Evolutionary conservation across 2,329 filamentous ascomycete genomes (phyloP), one percentile per base, ranked within the genome.

Genomic region (Colletotrichum tofieldiae): DNA sequence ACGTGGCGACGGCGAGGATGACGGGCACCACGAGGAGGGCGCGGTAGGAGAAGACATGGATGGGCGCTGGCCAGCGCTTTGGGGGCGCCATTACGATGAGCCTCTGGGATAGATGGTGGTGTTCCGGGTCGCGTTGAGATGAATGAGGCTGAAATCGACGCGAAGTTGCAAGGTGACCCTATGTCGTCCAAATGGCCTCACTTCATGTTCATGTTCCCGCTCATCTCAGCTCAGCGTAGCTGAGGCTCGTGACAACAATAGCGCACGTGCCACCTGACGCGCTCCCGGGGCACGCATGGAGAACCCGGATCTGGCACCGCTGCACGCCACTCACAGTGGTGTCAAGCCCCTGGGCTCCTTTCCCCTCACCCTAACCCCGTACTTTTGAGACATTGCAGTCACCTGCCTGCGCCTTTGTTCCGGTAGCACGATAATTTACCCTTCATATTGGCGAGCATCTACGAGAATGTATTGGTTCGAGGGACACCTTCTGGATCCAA

Each of bases 11-110:
- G 75, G 86, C 82, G 64, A 89, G 82, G 39, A 88, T 77, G 2
- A 85, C 77, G 54, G 89, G 83, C n/a, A 86, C 79, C 45, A 90
- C 82, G 72, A 89, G 79, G 11, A 88, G 79, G 78, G 87, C 87
- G 51, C 85, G 86, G 60, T 89, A 85, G 58, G 85, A 81, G 76
- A 90, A 86, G 76, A 84, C 82, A 43, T 88, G 86, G 66, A 90
- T 85, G 20, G 88, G 88, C 14, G 83, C 82, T 61, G 78, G 80
- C 74, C 79, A 78, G 54, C 77, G 76, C 52, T 65, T 55, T 1
- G 66, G 35, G 35, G 71, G 45, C 29, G 55, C 51, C 69, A 72
- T 72, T 1, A 5, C 39, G 23, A 20, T 18, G n/a, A 11, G 37
- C n/a, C 8, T 12, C 11, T 11, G 26, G 16, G 9, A 14, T 4